Evolutionary conservation across 208 protist species (phyloP).

Genomic region (Willaertia magna): DNA sequence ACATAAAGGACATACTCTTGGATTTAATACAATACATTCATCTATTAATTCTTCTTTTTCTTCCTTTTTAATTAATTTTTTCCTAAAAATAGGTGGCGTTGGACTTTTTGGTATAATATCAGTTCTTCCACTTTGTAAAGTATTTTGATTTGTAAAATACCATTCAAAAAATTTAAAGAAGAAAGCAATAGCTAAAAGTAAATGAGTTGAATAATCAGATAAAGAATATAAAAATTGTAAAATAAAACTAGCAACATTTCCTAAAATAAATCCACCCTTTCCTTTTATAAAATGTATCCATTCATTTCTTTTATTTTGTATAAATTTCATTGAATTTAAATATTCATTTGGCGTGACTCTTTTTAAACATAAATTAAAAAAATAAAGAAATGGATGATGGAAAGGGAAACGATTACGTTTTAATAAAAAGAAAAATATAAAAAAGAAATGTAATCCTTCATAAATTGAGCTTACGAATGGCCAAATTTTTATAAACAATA

Average conservation of each 20-base stretch:
- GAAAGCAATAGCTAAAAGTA: neutral
- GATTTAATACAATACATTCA: neutral
- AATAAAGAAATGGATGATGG: neutral
- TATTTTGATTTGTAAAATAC: neutral
- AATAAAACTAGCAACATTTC: neutral
- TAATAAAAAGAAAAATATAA: neutral
- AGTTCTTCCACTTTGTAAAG: neutral
- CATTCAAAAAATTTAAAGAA: constrained; percentile 6
- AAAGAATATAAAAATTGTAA: neutral
- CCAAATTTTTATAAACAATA: neutral
- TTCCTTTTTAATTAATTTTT: too few species aligned
- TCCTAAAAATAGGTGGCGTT: too few species aligned
- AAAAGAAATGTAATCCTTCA: neutral
- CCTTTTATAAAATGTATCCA: neutral
- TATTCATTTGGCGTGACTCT: neutral
- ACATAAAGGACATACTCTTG: neutral
- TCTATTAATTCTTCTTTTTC: too few species aligned
- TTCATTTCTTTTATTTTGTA: neutral
- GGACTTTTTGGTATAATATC: neutral
- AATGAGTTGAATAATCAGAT: constrained; percentile 6
- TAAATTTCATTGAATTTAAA: neutral
- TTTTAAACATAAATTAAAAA: neutral
- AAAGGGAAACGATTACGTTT: neutral
- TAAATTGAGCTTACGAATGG: neutral
- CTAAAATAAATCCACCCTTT: neutral